A percentile compares a stretch with the other conserved stretches of the same genome.
Conservation (phyloP, 2,329 filamentous ascomycete genomes). For the Alternaria novae-zelandiae region DNA sequence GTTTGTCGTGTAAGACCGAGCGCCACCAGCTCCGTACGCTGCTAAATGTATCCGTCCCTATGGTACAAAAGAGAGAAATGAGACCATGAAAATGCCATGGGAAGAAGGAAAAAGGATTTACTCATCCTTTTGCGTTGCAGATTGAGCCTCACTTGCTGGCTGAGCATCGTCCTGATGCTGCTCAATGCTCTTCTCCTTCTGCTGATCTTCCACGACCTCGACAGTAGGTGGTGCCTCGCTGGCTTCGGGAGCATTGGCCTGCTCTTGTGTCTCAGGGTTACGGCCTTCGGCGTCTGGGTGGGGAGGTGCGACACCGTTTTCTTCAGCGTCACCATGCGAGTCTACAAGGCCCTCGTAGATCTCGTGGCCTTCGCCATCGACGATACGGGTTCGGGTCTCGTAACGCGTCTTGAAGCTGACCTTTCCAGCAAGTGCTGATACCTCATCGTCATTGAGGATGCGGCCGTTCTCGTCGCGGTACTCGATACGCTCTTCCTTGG, state of each 20-base stretch:
- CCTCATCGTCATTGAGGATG: conserved; percentile 80
- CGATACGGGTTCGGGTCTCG: conserved; percentile 87
- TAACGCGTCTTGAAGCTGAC: conserved; percentile 95
- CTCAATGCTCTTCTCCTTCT: conserved; percentile 54
- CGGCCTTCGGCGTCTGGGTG: conserved; percentile 64
- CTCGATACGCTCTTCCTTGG: conserved; percentile 81
- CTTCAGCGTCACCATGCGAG: conserved; percentile 38
- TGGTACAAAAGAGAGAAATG: conserved; percentile 18
- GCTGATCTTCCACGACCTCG: conserved; percentile 49
- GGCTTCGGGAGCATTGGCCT: conserved; percentile 48
- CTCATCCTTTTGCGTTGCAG: conserved; percentile 38
- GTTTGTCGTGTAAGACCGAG: conserved; percentile 5
- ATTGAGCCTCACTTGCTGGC: conserved; percentile 49
- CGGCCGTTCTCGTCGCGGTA: conserved; percentile 96
- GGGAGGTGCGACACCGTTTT: conserved; percentile 54
- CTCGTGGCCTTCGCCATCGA: conserved; percentile 82
- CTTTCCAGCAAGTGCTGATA: conserved; percentile 84
- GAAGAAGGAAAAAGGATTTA: conserved; percentile 7
- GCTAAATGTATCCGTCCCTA: conserved; percentile 21
- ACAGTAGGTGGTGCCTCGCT: conserved; percentile 51
- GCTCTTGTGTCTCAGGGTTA: conserved; percentile 62
- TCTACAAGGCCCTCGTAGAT: conserved; percentile 59
- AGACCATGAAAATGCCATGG: not conserved
- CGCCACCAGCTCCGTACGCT: conserved; percentile 17
- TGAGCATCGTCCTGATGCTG: conserved; percentile 42